Evolutionary conservation across 176 grass and related monocot genomes (phyloP).

Genomic region (Cocos nucifera): DNA sequence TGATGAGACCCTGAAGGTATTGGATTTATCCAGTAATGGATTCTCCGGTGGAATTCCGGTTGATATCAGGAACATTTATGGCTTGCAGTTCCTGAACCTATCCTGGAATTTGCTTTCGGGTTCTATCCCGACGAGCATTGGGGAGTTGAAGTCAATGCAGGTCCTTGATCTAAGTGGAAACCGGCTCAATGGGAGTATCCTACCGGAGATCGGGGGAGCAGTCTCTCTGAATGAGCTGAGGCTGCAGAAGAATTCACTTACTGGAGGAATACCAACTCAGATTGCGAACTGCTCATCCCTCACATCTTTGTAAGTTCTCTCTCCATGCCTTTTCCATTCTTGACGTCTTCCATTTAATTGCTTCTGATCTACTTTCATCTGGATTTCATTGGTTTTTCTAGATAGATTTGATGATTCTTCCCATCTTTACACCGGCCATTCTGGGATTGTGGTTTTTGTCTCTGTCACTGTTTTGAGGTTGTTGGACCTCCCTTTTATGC

Average conservation of each 20-base stretch:
- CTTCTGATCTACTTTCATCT: too few relatives aligned
- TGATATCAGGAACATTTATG: conserved; percentile 31
- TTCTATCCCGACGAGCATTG: conserved; percentile 53
- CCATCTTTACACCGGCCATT: too few relatives aligned
- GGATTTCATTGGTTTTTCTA: too few relatives aligned
- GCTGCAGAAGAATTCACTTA: conserved; percentile 51
- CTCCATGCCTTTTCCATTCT: background rate
- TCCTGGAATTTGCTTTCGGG: conserved; percentile 64
- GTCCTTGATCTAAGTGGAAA: conserved; percentile 68
- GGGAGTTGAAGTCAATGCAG: conserved; percentile 58
- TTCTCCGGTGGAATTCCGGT: conserved; percentile 66
- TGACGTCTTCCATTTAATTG: too few relatives aligned
- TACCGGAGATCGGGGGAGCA: conserved; percentile 48
- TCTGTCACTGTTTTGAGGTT: background rate
- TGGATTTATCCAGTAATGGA: conserved; percentile 75
- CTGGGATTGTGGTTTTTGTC: background rate
- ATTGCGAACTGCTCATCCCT: conserved; percentile 80
- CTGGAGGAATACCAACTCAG: conserved; percentile 59
- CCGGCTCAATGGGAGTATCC: conserved; percentile 41
- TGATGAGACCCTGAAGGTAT: conserved; percentile 21
- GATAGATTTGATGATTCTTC: too few relatives aligned
- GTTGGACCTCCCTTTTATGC: too few relatives aligned
- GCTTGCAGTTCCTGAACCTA: conserved; percentile 60
- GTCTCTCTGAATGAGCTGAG: conserved; percentile 68
- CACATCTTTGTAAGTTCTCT: conserved; percentile 53